Evolutionary conservation across 495 filamentous ascomycete genomes (phyloP).

Genomic region (Xylaria telfairii): DNA sequence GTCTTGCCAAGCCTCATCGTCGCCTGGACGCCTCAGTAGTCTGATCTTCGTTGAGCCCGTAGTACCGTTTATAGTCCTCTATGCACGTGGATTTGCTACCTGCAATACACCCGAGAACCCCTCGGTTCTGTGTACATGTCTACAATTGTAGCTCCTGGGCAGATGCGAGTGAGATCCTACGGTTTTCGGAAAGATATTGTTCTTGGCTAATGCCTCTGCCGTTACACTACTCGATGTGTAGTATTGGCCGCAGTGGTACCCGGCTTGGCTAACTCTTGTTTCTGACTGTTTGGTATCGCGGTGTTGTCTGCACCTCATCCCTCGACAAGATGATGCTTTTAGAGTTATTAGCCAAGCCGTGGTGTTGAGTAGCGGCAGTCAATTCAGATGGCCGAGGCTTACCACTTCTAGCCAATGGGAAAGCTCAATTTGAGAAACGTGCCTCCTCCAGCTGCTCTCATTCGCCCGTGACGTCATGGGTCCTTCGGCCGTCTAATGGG

Average conservation of each 20-base stretch:
- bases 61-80: not conserved
- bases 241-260: slow-evolving; percentile 25
- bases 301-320: slow-evolving; percentile 5
- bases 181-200: not conserved
- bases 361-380: not conserved
- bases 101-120: not conserved
- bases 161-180: not conserved
- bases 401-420: slow-evolving; percentile 28
- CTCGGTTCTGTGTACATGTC: not conserved
- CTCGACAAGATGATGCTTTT: not conserved
- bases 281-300: slow-evolving; percentile 28
- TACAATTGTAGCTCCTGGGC: not conserved
- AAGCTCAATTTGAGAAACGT: slow-evolving; percentile 33
- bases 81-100: not conserved
- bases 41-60: not conserved
- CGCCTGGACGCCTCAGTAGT: not conserved
- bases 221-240: slow-evolving; percentile 21
- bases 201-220: slow-evolving; percentile 5
- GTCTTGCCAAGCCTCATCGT: not conserved
- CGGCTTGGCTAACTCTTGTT: slow-evolving; percentile 37
- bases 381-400: not conserved
- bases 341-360: not conserved
- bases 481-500: not conserved
- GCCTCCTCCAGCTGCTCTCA: slow-evolving; percentile 35
- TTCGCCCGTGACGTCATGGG: slow-evolving; percentile 33